Conservation (phyloP, 2,329 filamentous ascomycete genomes). For the Colletotrichum viniferum region DNA sequence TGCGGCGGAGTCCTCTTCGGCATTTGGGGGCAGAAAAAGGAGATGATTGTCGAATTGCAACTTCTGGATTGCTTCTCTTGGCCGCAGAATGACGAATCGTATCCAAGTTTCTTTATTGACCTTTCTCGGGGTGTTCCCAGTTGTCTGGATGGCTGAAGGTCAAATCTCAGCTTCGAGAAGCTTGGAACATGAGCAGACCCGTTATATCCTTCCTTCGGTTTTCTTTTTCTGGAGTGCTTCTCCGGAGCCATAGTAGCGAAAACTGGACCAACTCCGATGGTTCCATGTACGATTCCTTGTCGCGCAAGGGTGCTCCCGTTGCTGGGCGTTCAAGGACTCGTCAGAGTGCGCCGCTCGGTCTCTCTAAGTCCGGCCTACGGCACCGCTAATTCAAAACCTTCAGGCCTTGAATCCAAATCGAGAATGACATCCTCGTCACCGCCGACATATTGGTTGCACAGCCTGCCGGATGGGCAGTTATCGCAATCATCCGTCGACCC, state of each 20-base stretch:
- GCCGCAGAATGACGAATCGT: not conserved
- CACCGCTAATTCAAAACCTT: not conserved
- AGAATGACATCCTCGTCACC: not conserved
- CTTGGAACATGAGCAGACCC: not conserved
- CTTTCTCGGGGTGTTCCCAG: not conserved
- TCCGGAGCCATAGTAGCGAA: not conserved
- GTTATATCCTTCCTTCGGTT: not conserved
- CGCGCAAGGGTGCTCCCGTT: not conserved
- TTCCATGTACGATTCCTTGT: not conserved
- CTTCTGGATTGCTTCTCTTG: not conserved
- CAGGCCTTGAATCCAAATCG: not conserved
- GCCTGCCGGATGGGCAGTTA: not conserved
- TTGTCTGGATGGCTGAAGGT: not conserved
- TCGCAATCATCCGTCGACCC: not conserved
- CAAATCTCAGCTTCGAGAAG: constrained; percentile 7
- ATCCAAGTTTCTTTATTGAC: not conserved
- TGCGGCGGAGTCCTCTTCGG: not conserved
- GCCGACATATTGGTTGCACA: not conserved
- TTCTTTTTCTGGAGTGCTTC: not conserved
- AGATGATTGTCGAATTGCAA: not conserved
- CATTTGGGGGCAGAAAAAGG: not conserved
- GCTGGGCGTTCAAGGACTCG: not conserved
- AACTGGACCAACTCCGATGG: not conserved
- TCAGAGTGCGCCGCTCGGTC: not conserved
- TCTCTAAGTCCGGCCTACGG: not conserved